phyloP scores from a whole-genome alignment of 768 basidiomycete genomes.

The Rhizopogon sp. region DNA sequence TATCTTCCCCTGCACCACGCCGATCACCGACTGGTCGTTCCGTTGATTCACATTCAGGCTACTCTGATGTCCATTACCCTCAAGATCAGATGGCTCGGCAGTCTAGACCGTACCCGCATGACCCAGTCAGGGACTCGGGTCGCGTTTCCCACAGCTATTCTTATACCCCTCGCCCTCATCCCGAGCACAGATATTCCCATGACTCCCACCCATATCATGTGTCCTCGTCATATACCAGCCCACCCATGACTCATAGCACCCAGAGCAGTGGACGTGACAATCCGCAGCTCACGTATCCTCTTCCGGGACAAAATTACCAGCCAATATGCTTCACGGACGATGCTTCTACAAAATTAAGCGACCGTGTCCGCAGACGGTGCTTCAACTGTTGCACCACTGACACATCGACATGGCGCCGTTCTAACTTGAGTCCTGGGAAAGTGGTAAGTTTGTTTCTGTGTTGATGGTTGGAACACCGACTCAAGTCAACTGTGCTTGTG shows the following conservation, averaged over 20 bases:
- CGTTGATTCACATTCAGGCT: conserved; percentile 22
- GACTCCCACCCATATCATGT: conserved; percentile 28
- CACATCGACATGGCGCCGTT: conserved; percentile 76
- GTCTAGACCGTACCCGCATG: conserved; percentile 28
- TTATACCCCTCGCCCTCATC: conserved; percentile 20
- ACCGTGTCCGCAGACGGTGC: conserved; percentile 70
- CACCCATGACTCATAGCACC: conserved; percentile 20
- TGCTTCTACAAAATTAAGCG: conserved; percentile 74
- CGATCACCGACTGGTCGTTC: conserved; percentile 32
- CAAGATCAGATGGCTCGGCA: conserved; percentile 29
- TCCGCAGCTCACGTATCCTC: conserved; percentile 28
- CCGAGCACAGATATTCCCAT: conserved; percentile 27
- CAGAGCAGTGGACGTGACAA: conserved; percentile 14
- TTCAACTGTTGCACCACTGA: conserved; percentile 86
- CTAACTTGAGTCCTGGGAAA: conserved; percentile 76
- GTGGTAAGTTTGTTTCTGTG: conserved; percentile 37
- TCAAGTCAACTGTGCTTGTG: background rate
- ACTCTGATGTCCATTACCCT: conserved; percentile 35
- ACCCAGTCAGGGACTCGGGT: conserved; percentile 26
- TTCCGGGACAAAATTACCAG: conserved; percentile 33
- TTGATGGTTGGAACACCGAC: conserved; percentile 2
- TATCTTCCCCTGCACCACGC: conserved; percentile 53
- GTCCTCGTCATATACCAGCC: conserved; percentile 21
- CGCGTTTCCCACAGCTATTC: conserved; percentile 32
- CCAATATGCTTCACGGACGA: conserved; percentile 62